Conservation (phyloP, 176 grass and related monocot genomes). For the Carex littledalei region DNA sequence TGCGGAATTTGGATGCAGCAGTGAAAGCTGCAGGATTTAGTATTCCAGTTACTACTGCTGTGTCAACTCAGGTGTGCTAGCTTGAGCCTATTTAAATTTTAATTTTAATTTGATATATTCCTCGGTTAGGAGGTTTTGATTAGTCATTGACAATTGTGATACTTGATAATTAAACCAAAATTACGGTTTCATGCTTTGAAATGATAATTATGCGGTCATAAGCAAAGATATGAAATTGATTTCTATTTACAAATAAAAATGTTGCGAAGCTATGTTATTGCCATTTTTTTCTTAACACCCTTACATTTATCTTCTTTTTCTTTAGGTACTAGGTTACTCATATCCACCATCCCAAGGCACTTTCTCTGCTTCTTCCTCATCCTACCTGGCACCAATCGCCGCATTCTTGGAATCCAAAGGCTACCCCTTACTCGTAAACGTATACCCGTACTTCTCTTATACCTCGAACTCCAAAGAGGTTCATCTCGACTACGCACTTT, state of each 20-base stretch:
- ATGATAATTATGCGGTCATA: not conserved
- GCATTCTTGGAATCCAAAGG: conserved; percentile 43
- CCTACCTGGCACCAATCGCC: conserved; percentile 30
- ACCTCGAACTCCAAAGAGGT: conserved; percentile 33
- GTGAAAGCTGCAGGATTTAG: conserved; percentile 33
- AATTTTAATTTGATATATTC: conserved; percentile 4
- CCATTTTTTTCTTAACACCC: not conserved
- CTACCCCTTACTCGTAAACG: conserved; percentile 55
- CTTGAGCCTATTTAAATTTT: not conserved
- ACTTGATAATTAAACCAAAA: not conserved
- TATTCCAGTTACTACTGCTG: conserved; percentile 59
- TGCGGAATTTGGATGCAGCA: conserved; percentile 59
- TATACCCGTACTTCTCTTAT: conserved; percentile 83
- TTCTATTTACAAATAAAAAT: not conserved
- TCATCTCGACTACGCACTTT: conserved; percentile 67
- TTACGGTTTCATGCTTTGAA: not conserved
- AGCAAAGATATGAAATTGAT: not conserved
- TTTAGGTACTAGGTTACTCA: conserved; percentile 38
- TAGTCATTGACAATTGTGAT: not conserved
- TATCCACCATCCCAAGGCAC: conserved; percentile 60
- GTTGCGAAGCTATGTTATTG: not conserved
- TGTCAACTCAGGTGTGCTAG: conserved; percentile 30
- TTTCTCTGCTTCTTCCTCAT: conserved; percentile 41
- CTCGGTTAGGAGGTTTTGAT: not conserved
- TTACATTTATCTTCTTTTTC: not conserved